Conservation (phyloP, 495 filamentous ascomycete species). For the Evernia prunastri region DNA sequence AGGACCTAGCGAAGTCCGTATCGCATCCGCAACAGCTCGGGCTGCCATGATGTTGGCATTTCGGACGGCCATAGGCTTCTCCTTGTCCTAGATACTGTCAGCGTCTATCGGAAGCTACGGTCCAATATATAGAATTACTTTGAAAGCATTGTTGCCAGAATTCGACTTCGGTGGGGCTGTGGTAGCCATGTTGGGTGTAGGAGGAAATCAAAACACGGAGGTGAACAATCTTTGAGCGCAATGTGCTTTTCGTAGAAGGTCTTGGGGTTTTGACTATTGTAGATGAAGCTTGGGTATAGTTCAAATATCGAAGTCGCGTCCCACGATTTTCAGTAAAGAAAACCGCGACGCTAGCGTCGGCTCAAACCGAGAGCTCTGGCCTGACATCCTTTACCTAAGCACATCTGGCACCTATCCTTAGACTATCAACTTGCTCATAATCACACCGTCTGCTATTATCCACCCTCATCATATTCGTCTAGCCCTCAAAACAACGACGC, state of each 20-base stretch:
- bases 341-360: constrained; percentile 22
- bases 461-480: constrained; percentile 1
- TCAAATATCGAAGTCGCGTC: constrained; percentile 25
- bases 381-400: constrained; percentile 37
- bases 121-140: constrained; percentile 45
- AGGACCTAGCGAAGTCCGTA: constrained; percentile 75
- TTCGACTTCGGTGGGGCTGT: constrained; percentile 30
- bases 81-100: constrained; percentile 73
- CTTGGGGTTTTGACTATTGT: no score
- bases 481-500: not conserved
- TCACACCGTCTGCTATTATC: constrained; percentile 29
- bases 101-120: constrained; percentile 36
- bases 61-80: constrained; percentile 95
- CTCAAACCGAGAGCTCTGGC: constrained; percentile 30
- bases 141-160: constrained; percentile 69
- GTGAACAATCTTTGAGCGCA: constrained; percentile 8
- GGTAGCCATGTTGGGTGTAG: constrained; percentile 56
- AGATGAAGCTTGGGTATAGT: not conserved
- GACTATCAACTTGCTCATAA: constrained; percentile 32
- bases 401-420: constrained; percentile 28
- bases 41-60: constrained; percentile 94
- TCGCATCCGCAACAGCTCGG: constrained; percentile 94
- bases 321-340: constrained; percentile 45
- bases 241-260: not conserved
- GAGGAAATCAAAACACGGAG: constrained; percentile 14